Percentiles rank a stretch among this genome's conserved stretches.
These are phyloP conservation scores for Tolypocladium amazonense DNA, from an alignment of 2,329 filamentous ascomycete species.

Conservation along the genomic window DNA sequence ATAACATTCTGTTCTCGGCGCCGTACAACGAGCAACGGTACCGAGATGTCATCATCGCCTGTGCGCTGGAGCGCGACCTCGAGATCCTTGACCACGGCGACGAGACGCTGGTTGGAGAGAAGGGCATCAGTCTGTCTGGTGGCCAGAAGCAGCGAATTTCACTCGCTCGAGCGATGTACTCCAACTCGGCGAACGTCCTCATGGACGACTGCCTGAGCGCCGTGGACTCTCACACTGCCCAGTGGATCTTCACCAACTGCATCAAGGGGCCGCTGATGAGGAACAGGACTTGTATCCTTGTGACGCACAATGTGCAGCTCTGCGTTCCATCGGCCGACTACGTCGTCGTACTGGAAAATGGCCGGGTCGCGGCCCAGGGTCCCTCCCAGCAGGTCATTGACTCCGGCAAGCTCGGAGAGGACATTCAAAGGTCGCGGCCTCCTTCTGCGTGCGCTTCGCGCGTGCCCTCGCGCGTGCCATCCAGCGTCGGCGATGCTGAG, in stretches of 20 bases:
- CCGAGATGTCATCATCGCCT: conserved; percentile 78
- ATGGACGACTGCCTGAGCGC: conserved; percentile 94
- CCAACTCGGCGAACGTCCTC: conserved; percentile 79
- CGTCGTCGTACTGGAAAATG: conserved; percentile 81
- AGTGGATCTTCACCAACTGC: conserved; percentile 95
- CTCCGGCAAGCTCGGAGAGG: conserved; percentile 82
- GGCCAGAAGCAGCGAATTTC: conserved; percentile 98
- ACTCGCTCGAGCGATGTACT: conserved; percentile 93
- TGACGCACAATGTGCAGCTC: conserved; percentile 90
- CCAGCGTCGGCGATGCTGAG: conserved; percentile 58
- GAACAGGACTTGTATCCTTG: conserved; percentile 81
- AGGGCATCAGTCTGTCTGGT: conserved; percentile 91
- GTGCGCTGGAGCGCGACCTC: conserved; percentile 81
- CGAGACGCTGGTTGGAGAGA: conserved; percentile 89
- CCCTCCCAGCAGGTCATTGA: conserved; percentile 65
- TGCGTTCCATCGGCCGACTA: conserved; percentile 72
- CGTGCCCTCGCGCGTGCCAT: conserved; percentile 67
- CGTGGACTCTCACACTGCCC: conserved; percentile 93
- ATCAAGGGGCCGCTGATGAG: conserved; percentile 84
- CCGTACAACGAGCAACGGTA: conserved; percentile 75
- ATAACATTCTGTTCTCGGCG: conserved; percentile 88
- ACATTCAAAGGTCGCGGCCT: conserved; percentile 62
- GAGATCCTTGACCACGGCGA: conserved; percentile 89
- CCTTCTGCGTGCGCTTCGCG: conserved; percentile 61
- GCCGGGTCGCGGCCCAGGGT: conserved; percentile 68